Base-by-base conservation (phyloP, 805 yeast species). In the Candida yuanshanica region DNA sequence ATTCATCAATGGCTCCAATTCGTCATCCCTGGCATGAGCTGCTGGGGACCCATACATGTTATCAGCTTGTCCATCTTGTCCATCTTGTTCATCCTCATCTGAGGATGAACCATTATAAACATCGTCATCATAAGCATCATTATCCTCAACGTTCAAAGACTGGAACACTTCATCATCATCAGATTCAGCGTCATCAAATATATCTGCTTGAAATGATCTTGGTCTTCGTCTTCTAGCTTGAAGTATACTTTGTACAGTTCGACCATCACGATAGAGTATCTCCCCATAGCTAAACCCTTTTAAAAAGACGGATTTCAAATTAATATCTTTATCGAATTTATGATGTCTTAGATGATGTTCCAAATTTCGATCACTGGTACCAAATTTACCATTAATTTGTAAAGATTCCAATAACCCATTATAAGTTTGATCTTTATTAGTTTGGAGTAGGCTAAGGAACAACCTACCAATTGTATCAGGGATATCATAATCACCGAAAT, bases 341-440 rank as follows among this genome's bases (percentile, higher is more conserved):
- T 23, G 36, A 39, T 51, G 56, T 17, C 56, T 45, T 17, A 51
- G 17, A 13, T 34, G 39, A 41, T 51, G 48, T 24, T 51, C 56
- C 17, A 47, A 33, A 21, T 38, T 38, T 29, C 52, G 43, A 36
- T 53, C 58, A 2, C 33, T n/a, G 18, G 25, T 24, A 13, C 57
- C 57, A 48, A 50, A 51, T 10, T 41, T 41, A 7, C 53, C 55
- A 37, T 49, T 53, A 17, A 53, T 13, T 33, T 51, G 56, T 10
- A 53, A 32, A n/a, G 39, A 37, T 13, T 38, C 33, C 12, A 51
- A 20, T 1, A 16, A 17, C 4, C 24, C 11, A 33, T 39, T 41
- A 16, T 16, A 31, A 4, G 12, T 17, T 6, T 11, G n/a, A 3
- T 20, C 8, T 11, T 31, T 12, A 12, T 18, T 18, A 10, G n/a